Percentiles rank a stretch among this genome's conserved stretches.
phyloP scores from a whole-genome alignment of 78 protist genomes.

The Guillardia theta region DNA sequence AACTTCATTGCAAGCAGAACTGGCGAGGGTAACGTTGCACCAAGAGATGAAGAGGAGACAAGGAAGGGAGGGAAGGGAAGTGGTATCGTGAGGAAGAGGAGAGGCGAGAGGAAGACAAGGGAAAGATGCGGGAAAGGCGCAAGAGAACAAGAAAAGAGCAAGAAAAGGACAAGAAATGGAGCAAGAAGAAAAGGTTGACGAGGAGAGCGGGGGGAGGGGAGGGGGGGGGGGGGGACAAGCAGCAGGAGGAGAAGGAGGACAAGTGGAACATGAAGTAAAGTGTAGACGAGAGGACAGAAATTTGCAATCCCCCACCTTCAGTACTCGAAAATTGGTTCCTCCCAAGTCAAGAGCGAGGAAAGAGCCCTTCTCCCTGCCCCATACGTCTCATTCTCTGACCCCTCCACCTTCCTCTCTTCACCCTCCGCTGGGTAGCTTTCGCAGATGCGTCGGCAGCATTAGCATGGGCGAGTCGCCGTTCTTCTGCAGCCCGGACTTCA shows the following conservation, averaged over 20 bases:
- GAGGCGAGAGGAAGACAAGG: too few species aligned
- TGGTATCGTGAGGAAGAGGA: too few species aligned
- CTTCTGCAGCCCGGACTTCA: not conserved
- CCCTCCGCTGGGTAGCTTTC: not conserved
- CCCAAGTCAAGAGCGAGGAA: conserved; percentile 51
- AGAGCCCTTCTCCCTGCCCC: not conserved
- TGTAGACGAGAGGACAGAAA: not conserved
- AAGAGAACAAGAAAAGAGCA: too few species aligned
- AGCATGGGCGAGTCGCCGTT: not conserved
- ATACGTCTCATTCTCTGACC: not conserved
- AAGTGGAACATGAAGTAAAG: not conserved
- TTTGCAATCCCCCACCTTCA: not conserved
- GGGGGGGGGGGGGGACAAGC: too few species aligned
- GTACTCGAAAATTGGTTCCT: conserved; percentile 63
- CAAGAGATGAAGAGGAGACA: too few species aligned
- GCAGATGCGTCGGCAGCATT: not conserved
- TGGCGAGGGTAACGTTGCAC: too few species aligned
- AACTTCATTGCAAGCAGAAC: too few species aligned
- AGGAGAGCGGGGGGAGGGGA: too few species aligned
- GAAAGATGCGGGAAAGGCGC: too few species aligned
- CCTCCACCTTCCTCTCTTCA: not conserved
- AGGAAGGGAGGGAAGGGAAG: too few species aligned
- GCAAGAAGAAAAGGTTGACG: too few species aligned
- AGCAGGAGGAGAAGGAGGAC: not conserved
- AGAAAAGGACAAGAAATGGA: too few species aligned